These are phyloP conservation scores for Tarenaya hassleriana DNA, from an alignment of 345 rosid species.

Conservation along the genomic window DNA sequence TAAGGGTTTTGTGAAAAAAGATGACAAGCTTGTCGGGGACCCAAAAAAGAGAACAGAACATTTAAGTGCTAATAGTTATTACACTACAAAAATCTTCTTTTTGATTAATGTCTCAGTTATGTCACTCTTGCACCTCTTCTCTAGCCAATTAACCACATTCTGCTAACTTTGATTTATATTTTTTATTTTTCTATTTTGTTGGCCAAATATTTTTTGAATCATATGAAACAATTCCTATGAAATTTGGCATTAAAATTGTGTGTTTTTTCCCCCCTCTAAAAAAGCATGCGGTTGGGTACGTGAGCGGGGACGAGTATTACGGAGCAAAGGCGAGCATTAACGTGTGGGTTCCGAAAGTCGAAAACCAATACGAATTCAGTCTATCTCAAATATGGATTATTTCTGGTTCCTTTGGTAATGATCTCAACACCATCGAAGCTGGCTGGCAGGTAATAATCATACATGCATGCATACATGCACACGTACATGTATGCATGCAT, in stretches of 20 bases:
- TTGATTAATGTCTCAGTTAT: slow-evolving; percentile 15
- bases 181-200: too few species aligned
- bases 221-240: too few species aligned
- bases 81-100: slow-evolving; percentile 20
- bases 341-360: slow-evolving; percentile 89
- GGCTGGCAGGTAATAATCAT: slow-evolving; percentile 99
- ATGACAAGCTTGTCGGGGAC: slow-evolving; percentile 23
- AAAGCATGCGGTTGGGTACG: slow-evolving; percentile 96
- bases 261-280: too few species aligned
- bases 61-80: neutral
- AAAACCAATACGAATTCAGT: slow-evolving; percentile 79
- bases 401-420: slow-evolving; percentile 84
- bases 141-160: too few species aligned
- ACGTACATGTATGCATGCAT: too few species aligned
- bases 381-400: slow-evolving; percentile 94
- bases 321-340: slow-evolving; percentile 97
- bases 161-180: too few species aligned
- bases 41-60: neutral
- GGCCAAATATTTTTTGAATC: too few species aligned
- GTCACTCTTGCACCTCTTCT: too few species aligned
- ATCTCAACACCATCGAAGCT: slow-evolving; percentile 97
- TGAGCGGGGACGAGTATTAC: slow-evolving; percentile 70
- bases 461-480: too few species aligned
- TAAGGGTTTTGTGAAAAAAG: slow-evolving; percentile 3
- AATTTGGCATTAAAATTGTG: too few species aligned